A percentile compares a stretch with the other conserved stretches of the same genome.
phyloP scores from a whole-genome alignment of 495 filamentous ascomycete genomes.

The Platismatia glauca region DNA sequence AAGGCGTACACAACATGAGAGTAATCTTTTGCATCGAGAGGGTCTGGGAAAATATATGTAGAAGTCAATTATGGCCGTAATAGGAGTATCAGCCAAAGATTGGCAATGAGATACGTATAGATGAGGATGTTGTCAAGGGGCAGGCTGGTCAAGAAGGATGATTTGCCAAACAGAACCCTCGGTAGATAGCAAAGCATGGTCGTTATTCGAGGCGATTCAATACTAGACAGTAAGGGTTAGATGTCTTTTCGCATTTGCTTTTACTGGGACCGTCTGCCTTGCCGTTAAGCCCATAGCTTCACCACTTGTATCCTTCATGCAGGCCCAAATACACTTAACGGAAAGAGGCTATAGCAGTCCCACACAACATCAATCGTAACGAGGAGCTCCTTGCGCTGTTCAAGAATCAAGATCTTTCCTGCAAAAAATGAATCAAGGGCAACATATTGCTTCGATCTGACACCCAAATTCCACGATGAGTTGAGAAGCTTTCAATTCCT shows the following conservation, averaged over 20 bases:
- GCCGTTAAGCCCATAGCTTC: neutral
- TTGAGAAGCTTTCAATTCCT: too few relatives aligned
- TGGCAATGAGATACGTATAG: neutral
- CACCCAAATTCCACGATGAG: too few relatives aligned
- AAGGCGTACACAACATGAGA: neutral
- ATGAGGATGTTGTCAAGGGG: neutral
- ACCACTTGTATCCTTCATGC: neutral
- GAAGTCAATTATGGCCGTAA: neutral
- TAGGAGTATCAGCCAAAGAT: neutral
- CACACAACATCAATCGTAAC: too few relatives aligned
- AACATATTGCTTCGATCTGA: too few relatives aligned
- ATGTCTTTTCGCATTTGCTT: neutral
- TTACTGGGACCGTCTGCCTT: neutral
- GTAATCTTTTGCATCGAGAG: neutral
- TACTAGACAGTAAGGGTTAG: neutral
- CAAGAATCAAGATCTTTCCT: too few relatives aligned
- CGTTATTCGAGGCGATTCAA: neutral
- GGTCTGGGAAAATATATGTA: neutral
- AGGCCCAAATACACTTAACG: neutral
- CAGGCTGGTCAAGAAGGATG: neutral
- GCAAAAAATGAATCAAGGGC: too few relatives aligned
- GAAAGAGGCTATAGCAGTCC: too few relatives aligned
- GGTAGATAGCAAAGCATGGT: neutral
- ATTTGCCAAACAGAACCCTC: neutral
- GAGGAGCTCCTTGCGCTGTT: too few relatives aligned